These are phyloP conservation scores for Rhizopus microsporus DNA, from an alignment of 371 early-diverging fungal genomes.

Conservation along the genomic window DNA sequence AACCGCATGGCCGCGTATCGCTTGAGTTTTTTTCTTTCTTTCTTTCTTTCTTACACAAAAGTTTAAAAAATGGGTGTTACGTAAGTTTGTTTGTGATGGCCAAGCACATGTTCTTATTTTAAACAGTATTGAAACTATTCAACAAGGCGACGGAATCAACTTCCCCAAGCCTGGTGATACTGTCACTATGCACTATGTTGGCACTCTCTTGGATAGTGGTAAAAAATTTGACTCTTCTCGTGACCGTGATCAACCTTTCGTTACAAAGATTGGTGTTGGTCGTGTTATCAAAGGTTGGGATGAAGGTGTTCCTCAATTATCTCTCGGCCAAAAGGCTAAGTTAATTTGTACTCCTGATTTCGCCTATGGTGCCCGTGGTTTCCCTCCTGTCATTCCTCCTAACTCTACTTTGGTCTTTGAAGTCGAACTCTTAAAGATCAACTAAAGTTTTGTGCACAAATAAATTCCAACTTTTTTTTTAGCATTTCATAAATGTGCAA, in stretches of 20 bases:
- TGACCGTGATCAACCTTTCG: constrained; percentile 80
- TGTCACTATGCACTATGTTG: constrained; percentile 75
- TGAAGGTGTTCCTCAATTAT: constrained; percentile 85
- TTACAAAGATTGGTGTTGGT: constrained; percentile 86
- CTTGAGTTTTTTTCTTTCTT: not conserved
- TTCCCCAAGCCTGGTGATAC: constrained; percentile 85
- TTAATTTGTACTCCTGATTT: constrained; percentile 75
- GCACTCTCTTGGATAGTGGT: constrained; percentile 66
- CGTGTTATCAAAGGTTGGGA: constrained; percentile 88
- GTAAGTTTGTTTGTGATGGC: constrained; percentile 23
- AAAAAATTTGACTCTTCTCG: constrained; percentile 85
- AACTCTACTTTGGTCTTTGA: constrained; percentile 84
- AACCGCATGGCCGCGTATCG: no score
- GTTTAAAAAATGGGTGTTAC: constrained; percentile 43
- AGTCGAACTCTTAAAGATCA: constrained; percentile 82
- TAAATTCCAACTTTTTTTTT: constrained; percentile 1
- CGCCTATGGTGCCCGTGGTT: constrained; percentile 72
- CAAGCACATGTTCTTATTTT: not conserved
- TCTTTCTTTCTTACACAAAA: constrained; percentile 12
- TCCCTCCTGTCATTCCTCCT: constrained; percentile 77
- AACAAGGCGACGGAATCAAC: constrained; percentile 74
- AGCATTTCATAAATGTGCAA: not conserved
- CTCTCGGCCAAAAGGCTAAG: constrained; percentile 72
- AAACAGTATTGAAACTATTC: constrained; percentile 43
- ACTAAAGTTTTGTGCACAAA: constrained; percentile 48